Conservation (phyloP, 1,284 basidiomycete genomes). For the Singerocomus inundabilis region DNA sequence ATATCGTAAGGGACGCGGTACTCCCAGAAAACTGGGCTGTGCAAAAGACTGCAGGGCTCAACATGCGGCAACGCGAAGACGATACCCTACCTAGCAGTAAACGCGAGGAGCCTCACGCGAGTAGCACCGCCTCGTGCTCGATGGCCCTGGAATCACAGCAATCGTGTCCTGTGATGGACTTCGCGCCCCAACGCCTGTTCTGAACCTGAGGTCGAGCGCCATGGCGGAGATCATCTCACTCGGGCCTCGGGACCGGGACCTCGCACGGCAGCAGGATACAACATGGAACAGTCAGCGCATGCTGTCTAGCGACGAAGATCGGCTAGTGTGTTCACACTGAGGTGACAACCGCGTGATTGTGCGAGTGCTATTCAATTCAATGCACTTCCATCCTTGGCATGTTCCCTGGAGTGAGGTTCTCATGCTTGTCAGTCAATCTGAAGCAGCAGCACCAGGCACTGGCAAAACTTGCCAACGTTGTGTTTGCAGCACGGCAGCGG, state of each 20-base stretch:
- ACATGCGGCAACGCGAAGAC: slow-evolving; percentile 5
- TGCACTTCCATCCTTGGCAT: not conserved
- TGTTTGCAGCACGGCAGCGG: not conserved
- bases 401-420: slow-evolving; percentile 1
- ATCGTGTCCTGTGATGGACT: not conserved
- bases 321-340: slow-evolving; percentile 7
- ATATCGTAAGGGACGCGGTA: slow-evolving; percentile 18
- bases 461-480: slow-evolving; percentile 1
- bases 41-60: not conserved
- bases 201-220: slow-evolving; percentile 9
- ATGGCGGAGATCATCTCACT: slow-evolving; percentile 16
- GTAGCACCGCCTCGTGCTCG: slow-evolving; percentile 8
- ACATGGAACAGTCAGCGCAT: slow-evolving; percentile 2
- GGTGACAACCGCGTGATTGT: slow-evolving; percentile 7
- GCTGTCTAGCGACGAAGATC: slow-evolving; percentile 10
- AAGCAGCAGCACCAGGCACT: slow-evolving; percentile 1
- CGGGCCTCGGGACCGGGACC: slow-evolving; percentile 28
- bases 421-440: slow-evolving; percentile 5
- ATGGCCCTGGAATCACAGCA: slow-evolving; percentile 7
- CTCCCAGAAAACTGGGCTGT: slow-evolving; percentile 8
- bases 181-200: slow-evolving; percentile 10
- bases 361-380: not conserved
- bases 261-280: slow-evolving; percentile 9
- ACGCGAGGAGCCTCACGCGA: slow-evolving; percentile 17
- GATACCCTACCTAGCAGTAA: slow-evolving; percentile 22